Percentiles rank a stretch among this genome's conserved stretches.
phyloP scores from a whole-genome alignment of 345 rosid genomes.

The Moricandia moricandioides region DNA sequence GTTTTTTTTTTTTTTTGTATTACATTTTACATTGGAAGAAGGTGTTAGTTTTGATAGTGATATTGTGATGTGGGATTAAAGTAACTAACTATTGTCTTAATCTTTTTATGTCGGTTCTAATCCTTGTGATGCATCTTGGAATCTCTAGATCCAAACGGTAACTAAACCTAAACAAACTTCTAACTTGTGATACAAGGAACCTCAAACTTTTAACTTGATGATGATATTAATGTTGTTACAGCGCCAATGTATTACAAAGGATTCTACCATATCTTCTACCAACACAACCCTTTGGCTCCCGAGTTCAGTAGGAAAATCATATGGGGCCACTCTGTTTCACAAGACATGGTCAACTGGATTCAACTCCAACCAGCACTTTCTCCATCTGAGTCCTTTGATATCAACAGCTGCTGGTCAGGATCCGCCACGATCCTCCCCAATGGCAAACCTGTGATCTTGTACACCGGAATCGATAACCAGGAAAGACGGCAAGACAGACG shows the following conservation, averaged over 20 bases:
- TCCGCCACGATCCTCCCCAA: constrained; percentile 61
- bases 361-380: constrained; percentile 52
- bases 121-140: constrained; percentile 6
- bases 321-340: constrained; percentile 74
- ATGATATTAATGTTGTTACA: constrained; percentile 23
- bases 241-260: constrained; percentile 82
- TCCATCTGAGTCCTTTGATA: constrained; percentile 57
- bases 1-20: constrained; percentile 5
- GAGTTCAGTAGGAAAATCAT: constrained; percentile 43
- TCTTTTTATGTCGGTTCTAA: not conserved
- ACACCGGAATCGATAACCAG: constrained; percentile 48
- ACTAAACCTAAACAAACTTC: not conserved
- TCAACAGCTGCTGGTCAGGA: constrained; percentile 71
- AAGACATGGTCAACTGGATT: constrained; percentile 69
- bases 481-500: constrained; percentile 35
- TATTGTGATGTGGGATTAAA: not conserved
- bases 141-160: constrained; percentile 29
- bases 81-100: not conserved
- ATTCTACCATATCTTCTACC: constrained; percentile 45
- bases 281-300: constrained; percentile 58
- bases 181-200: not conserved
- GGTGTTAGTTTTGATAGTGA: no score
- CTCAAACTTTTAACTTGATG: not conserved
- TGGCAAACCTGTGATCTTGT: constrained; percentile 53
- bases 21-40: not conserved